phyloP scores from a whole-genome alignment of 306 rosid genomes.

The Sicyos baderoa region DNA sequence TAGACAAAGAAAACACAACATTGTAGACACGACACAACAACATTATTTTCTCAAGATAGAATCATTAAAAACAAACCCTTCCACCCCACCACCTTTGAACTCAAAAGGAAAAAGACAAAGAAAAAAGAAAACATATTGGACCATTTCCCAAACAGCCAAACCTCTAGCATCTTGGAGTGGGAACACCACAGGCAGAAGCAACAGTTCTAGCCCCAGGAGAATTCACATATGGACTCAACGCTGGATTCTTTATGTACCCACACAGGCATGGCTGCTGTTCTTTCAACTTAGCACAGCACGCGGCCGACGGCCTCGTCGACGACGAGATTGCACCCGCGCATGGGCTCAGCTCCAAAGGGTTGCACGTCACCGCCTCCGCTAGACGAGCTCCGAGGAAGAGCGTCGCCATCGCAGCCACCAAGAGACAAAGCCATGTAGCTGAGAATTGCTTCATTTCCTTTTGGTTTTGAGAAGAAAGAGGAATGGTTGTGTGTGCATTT shows the following conservation, averaged over 20 bases:
- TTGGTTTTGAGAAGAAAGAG: neutral
- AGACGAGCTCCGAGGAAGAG: neutral
- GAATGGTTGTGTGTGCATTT: neutral
- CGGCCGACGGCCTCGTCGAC: conserved; percentile 20
- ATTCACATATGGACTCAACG: neutral
- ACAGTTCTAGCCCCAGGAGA: neutral
- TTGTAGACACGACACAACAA: no score
- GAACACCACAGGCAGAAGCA: neutral
- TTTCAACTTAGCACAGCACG: conserved; percentile 36
- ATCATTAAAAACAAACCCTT: no score
- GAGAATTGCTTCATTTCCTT: neutral
- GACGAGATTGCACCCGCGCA: conserved; percentile 17
- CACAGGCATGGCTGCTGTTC: neutral
- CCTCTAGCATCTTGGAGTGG: neutral
- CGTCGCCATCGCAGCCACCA: neutral
- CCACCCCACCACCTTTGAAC: no score
- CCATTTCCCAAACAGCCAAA: no score
- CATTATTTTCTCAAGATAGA: no score
- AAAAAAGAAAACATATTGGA: no score
- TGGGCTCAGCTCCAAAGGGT: conserved; percentile 20
- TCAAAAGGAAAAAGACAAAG: no score
- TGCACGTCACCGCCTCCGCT: conserved; percentile 18
- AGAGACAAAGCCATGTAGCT: neutral
- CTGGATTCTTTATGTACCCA: neutral
- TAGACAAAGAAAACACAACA: no score